Evolutionary conservation across 768 basidiomycete species (phyloP).

Genomic region (Leucosporidium scottii): DNA sequence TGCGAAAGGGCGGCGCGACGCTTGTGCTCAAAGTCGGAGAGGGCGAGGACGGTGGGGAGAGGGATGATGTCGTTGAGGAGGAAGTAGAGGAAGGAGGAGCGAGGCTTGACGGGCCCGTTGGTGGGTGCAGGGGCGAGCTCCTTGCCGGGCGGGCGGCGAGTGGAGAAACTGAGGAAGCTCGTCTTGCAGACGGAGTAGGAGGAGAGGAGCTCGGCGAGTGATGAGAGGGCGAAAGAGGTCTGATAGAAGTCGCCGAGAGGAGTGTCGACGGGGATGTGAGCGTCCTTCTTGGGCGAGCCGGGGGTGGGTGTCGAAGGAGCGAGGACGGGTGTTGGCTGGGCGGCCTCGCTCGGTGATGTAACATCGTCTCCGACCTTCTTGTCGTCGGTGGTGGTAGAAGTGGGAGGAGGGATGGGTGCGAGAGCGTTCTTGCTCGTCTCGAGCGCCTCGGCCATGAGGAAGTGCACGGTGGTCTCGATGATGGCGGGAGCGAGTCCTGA

Average conservation of each 20-base stretch:
- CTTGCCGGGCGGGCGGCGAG: conserved; percentile 19
- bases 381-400: neutral
- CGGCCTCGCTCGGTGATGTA: neutral
- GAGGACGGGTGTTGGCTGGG: conserved; percentile 7
- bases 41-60: conserved; percentile 54
- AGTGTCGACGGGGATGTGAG: conserved; percentile 19
- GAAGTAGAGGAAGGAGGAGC: conserved; percentile 59
- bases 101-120: conserved; percentile 52
- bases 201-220: conserved; percentile 81
- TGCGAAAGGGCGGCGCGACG: conserved; percentile 41
- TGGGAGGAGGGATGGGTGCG: conserved; percentile 23
- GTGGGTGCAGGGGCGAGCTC: conserved; percentile 49
- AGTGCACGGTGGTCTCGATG: conserved; percentile 48
- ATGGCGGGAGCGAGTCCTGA: conserved; percentile 40
- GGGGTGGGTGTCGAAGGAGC: conserved; percentile 27
- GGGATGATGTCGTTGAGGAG: conserved; percentile 76
- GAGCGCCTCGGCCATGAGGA: conserved; percentile 66
- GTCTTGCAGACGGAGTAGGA: conserved; percentile 88
- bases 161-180: conserved; percentile 65
- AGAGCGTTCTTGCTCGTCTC: conserved; percentile 51
- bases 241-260: conserved; percentile 32
- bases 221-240: conserved; percentile 70
- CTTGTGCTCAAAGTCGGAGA: conserved; percentile 42
- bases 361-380: conserved; percentile 14
- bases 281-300: conserved; percentile 27